Evolutionary conservation across 2,329 filamentous ascomycete species (phyloP), one percentile per base, ranked within the genome.

Genomic region (Didymellaceae sp.): DNA sequence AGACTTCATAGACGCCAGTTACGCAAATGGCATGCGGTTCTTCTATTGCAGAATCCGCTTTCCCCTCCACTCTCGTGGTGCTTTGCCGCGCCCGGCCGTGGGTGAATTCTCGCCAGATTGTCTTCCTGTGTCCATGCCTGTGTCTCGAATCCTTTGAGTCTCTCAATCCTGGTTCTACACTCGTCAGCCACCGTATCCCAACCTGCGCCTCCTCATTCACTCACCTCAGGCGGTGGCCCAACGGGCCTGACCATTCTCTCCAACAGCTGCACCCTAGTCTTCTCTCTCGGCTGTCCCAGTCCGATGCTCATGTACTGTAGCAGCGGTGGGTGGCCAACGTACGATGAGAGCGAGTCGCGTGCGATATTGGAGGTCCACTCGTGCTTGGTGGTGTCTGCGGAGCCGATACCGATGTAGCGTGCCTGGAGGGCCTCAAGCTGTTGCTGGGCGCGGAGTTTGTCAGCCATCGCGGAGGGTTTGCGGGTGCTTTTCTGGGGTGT

Each of bases 341-440:
- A 92, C 57, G 87, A 91, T 16, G 91, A 85, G 71, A 93, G 92
- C 17, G 88, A 95, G 78, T 99, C 94, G 72, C 94, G 91, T 71
- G 91, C 85, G 70, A 97, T 93, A 78, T 97, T 99, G 53, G 89
- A 92, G 41, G 88, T 88, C 91, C 92, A 99, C 77, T 99, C 94
- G 86, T 94, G 94, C 74, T 91, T 95, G 20, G 91, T 96, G 11
- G 93, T 97, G 78, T 99, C 94, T 33, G 93, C 90, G 75, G 97
- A 92, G 18, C 94, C 94, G 4, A 94, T 97, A 63, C 94, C 94
- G 67, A 99, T 83, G 79, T 94, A 97, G 68, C 95, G 95, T 68
- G 92, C 88, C 77, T 99, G 94, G 14, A 97, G 89, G 59, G 91
- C 88, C 77, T 99, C 94, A 71, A 99, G 92, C 75, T 99, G 94